A percentile compares a stretch with the other conserved stretches of the same genome.
Evolutionary conservation across 192 early-diverging fungal genomes (phyloP).

Genomic region (Podila epicladia): DNA sequence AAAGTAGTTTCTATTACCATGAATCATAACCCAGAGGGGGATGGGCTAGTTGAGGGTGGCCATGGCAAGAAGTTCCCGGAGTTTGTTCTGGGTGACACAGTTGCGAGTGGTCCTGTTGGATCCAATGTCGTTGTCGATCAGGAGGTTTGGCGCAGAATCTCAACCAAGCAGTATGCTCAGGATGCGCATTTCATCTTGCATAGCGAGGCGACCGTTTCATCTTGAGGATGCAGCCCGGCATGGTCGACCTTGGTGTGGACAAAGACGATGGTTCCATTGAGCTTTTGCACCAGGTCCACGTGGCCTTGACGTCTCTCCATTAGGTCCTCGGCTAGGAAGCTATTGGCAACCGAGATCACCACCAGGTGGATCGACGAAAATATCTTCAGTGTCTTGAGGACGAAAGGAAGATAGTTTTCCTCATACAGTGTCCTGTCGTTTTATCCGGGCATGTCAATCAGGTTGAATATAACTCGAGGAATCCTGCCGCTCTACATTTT

Average conservation of each 20-base stretch:
- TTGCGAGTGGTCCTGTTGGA: neutral
- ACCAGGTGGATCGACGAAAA: neutral
- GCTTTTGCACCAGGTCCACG: neutral
- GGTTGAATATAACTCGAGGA: neutral
- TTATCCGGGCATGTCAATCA: neutral
- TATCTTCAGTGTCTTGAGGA: neutral
- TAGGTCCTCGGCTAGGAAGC: neutral
- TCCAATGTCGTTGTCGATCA: neutral
- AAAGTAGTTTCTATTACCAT: too few species aligned
- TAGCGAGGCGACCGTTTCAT: too few species aligned
- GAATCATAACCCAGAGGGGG: too few species aligned
- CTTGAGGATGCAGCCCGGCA: neutral
- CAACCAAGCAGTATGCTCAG: neutral
- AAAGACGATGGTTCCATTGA: neutral
- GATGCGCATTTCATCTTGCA: neutral
- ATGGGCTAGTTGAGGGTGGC: neutral
- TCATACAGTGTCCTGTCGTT: neutral
- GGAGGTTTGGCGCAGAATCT: neutral
- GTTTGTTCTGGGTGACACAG: slow-evolving; percentile 2
- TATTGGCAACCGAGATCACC: neutral
- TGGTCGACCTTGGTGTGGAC: slow-evolving; percentile 1
- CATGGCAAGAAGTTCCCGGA: neutral
- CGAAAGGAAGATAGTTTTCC: too few species aligned
- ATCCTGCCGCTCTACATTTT: too few species aligned
- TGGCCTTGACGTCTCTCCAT: neutral